Percentiles rank a stretch among this genome's conserved stretches.
Conservation (phyloP, 2,329 filamentous ascomycete species). For the Aspergillus awamori region DNA sequence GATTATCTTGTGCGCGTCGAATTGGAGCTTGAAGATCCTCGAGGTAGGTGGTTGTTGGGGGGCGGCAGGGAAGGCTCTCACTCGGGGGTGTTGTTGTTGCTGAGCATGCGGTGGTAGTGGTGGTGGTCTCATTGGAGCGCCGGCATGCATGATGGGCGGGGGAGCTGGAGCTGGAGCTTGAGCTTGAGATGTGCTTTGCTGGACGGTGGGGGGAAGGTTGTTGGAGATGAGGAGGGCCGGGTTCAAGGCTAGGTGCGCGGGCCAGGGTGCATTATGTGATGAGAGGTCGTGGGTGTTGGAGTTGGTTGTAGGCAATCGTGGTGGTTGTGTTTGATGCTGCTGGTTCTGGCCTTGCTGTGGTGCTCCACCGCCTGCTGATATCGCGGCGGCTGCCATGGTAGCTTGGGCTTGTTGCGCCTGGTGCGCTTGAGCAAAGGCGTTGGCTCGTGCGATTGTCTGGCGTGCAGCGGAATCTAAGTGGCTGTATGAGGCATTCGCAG, state of each 20-base stretch:
- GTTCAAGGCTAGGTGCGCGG: slow-evolving; percentile 27
- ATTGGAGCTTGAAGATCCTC: slow-evolving; percentile 94
- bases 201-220: slow-evolving; percentile 33
- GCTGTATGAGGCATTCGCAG: slow-evolving; percentile 36
- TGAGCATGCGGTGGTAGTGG: too few relatives aligned
- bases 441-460: slow-evolving; percentile 10
- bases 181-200: neutral
- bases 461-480: slow-evolving; percentile 1
- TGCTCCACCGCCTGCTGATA: neutral
- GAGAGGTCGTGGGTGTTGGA: neutral
- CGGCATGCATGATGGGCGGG: too few relatives aligned
- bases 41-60: slow-evolving; percentile 45
- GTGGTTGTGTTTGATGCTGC: neutral
- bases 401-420: slow-evolving; percentile 10
- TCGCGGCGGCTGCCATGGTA: slow-evolving; percentile 1
- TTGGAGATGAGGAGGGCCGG: neutral
- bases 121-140: too few relatives aligned
- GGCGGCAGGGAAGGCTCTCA: neutral
- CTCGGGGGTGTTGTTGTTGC: neutral
- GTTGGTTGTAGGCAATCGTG: neutral
- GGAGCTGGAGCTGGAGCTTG: too few relatives aligned
- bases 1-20: slow-evolving; percentile 88
- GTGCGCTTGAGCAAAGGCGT: slow-evolving; percentile 19
- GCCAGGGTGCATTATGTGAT: neutral
- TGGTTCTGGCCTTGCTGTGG: neutral